Evolutionary conservation across 805 yeast species (phyloP), one percentile per base, ranked within the genome.

Genomic region (Clavispora asparagi): DNA sequence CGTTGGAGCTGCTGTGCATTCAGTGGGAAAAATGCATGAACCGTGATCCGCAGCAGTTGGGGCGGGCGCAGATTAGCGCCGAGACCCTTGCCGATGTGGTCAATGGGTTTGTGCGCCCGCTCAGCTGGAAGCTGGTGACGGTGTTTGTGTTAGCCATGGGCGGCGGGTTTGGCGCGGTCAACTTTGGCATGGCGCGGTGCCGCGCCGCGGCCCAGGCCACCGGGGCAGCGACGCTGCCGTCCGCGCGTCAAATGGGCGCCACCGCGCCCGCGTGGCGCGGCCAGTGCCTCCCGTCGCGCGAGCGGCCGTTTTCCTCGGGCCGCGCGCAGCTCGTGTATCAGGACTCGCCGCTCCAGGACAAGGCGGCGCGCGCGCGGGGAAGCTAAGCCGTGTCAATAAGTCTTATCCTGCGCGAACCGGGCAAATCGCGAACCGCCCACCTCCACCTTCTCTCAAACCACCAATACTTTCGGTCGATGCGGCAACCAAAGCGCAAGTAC

Each of bases 1-100:
- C 88, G 0, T 62, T 89, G 14, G 94, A 85, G 55, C 63, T 66
- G 1, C 68, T 78, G 12, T 92, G 99, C 63, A 70, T 75, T 31
- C 73, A 72, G 31, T 88, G 95, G 94, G 84, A 79, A 50, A 76
- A 75, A 47, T 94, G 99, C 62, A 87, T 88, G 90, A 79, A 82
- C 55, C 68, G 82, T 41, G 92, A 88, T 51, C 91, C 95, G 9
- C 75, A 77, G 55, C 67, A 45, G 62, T 74, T 83, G 11, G 91
- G 87, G 4, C 76, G 81, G 41, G 86, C 92, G 1, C 75, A 74
- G 49, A 76, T 89, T 45, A 82, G 90, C 40, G 95, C 95, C 0
- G 90, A 84, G 59, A 83, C 92, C 0, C 74, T 88, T 55, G 95
- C 95, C 1, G 92, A 85, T 51, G 85, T 87, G 7, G 69, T 89